Percentiles rank a stretch among this genome's conserved stretches.
These are phyloP conservation scores for Cronartium quercuum DNA, from an alignment of 1,284 basidiomycete species.

Conservation along the genomic window DNA sequence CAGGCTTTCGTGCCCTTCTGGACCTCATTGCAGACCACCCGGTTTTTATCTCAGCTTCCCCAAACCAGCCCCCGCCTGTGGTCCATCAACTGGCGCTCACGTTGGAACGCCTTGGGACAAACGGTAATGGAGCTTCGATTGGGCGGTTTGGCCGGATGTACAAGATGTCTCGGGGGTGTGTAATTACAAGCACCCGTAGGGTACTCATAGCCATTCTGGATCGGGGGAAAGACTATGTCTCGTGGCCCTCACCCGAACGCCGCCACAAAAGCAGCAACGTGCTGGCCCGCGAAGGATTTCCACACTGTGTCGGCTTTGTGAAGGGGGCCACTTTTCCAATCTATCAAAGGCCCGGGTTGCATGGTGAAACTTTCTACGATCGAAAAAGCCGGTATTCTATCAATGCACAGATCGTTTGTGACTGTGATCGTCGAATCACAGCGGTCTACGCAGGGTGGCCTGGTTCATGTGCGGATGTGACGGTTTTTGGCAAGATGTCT, in stretches of 20 bases:
- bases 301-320: slow-evolving; percentile 2
- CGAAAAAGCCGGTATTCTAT: slow-evolving; percentile 3
- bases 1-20: background rate
- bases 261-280: background rate
- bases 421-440: slow-evolving; percentile 22
- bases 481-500: background rate
- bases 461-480: slow-evolving; percentile 6
- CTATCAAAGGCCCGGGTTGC: background rate
- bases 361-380: slow-evolving; percentile 19
- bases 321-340: slow-evolving; percentile 1
- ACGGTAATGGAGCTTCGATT: slow-evolving; percentile 9
- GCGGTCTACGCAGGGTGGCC: slow-evolving; percentile 21
- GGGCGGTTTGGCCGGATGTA: background rate
- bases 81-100: slow-evolving; percentile 1
- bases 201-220: background rate
- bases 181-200: background rate
- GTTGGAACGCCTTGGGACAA: slow-evolving; percentile 11
- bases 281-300: slow-evolving; percentile 6
- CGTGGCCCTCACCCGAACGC: background rate
- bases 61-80: background rate
- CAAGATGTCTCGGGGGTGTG: background rate
- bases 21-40: background rate
- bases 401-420: slow-evolving; percentile 17
- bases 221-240: background rate
- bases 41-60: background rate